These are phyloP conservation scores for Ustilago hordei DNA, from an alignment of 1,284 basidiomycete species.

Conservation along the genomic window DNA sequence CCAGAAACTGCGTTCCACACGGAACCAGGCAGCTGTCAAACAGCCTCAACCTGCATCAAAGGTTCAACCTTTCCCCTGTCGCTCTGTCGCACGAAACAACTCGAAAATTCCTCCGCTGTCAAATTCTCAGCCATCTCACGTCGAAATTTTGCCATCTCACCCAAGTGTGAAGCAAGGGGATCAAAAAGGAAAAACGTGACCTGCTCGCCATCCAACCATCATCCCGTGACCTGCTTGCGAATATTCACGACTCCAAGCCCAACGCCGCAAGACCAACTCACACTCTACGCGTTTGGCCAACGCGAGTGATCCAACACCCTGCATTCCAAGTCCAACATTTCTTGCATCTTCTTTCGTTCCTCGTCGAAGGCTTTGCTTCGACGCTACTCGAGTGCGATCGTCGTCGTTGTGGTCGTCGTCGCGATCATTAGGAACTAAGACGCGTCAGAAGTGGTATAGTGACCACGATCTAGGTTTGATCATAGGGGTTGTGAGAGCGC, in stretches of 20 bases:
- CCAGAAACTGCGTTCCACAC: background rate
- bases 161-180: background rate
- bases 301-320: constrained; percentile 22
- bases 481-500: background rate
- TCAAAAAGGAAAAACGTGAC: constrained; percentile 37
- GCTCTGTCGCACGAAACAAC: constrained; percentile 1
- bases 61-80: background rate
- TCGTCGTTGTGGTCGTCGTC: constrained; percentile 5
- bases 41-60: background rate
- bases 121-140: constrained; percentile 12
- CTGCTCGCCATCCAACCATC: constrained; percentile 48
- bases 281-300: constrained; percentile 22
- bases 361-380: background rate
- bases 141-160: background rate
- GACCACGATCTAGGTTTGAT: background rate
- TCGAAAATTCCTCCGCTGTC: background rate
- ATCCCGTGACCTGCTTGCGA: constrained; percentile 48
- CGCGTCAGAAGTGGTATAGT: background rate
- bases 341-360: background rate
- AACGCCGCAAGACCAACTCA: constrained; percentile 8
- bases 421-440: background rate
- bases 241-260: constrained; percentile 14
- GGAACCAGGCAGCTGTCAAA: constrained; percentile 6
- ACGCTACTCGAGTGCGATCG: background rate
- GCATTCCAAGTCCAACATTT: constrained; percentile 42